Conservation (phyloP, 169 alveolate species). For the Plasmodium gaboni region DNA sequence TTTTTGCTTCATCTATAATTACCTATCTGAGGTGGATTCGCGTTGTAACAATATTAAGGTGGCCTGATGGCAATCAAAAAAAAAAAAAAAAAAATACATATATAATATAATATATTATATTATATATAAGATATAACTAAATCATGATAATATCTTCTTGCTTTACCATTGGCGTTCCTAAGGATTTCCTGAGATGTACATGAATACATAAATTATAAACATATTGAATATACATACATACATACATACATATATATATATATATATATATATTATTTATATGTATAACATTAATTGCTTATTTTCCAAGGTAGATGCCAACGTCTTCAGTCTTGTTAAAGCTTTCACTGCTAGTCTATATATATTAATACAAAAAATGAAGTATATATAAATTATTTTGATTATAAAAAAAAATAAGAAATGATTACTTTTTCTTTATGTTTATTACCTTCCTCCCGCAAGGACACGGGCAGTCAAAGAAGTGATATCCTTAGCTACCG, state of each 20-base stretch:
- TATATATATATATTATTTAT: background rate
- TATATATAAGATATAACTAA: background rate
- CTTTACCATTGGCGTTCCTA: conserved; percentile 74
- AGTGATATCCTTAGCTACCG: conserved; percentile 71
- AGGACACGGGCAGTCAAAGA: conserved; percentile 61
- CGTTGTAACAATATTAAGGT: conserved; percentile 64
- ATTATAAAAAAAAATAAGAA: background rate
- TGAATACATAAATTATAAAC: conserved; percentile 8
- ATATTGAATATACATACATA: conserved; percentile 2
- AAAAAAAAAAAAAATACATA: background rate
- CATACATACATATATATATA: background rate
- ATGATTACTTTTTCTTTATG: background rate
- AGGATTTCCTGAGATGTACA: conserved; percentile 35
- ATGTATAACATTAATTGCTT: conserved; percentile 66
- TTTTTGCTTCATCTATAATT: background rate
- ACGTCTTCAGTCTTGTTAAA: conserved; percentile 48
- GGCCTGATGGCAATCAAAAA: conserved; percentile 28
- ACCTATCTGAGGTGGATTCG: conserved; percentile 74
- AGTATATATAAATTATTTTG: background rate
- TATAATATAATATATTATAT: background rate
- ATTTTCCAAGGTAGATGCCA: conserved; percentile 70
- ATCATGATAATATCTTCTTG: background rate
- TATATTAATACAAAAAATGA: background rate
- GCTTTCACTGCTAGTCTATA: conserved; percentile 62
- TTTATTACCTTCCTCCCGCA: conserved; percentile 72